Conservation (phyloP, 805 yeast genomes). For the Starmerella bombicola region DNA sequence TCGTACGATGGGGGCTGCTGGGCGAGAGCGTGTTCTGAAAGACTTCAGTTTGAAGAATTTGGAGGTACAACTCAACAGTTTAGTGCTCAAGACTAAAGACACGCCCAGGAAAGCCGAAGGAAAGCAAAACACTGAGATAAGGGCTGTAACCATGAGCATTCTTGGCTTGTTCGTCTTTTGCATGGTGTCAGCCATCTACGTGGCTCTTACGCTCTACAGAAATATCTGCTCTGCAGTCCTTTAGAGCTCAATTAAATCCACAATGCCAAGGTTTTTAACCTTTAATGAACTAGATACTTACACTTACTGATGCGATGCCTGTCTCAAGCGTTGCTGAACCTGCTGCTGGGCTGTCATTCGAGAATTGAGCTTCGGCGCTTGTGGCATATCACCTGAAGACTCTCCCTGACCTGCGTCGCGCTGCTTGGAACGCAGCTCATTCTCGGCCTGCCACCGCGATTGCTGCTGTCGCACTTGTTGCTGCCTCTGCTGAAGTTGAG, state of each 20-base stretch:
- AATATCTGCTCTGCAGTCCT: too few species aligned
- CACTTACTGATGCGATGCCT: not conserved
- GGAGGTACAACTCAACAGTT: slow-evolving; percentile 25
- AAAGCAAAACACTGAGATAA: slow-evolving; percentile 6
- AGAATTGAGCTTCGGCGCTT: slow-evolving; percentile 6
- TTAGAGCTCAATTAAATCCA: too few species aligned
- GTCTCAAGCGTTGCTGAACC: not conserved
- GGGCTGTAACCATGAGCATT: slow-evolving; percentile 5
- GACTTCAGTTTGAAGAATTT: slow-evolving; percentile 28
- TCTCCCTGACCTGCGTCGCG: too few species aligned
- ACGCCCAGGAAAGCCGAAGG: slow-evolving; percentile 18
- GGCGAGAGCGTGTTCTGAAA: slow-evolving; percentile 25
- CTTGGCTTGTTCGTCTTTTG: not conserved
- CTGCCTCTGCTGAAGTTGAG: slow-evolving; percentile 20
- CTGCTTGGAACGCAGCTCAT: slow-evolving; percentile 2
- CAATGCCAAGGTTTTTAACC: too few species aligned
- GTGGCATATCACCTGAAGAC: too few species aligned
- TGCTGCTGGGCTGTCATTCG: slow-evolving; percentile 3
- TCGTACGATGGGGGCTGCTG: slow-evolving; percentile 25
- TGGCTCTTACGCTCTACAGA: slow-evolving; percentile 1
- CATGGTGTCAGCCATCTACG: not conserved
- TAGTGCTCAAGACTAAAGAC: slow-evolving; percentile 14
- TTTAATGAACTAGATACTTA: too few species aligned
- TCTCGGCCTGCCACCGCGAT: too few species aligned
- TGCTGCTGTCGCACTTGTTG: slow-evolving; percentile 15